These are phyloP conservation scores for Penicillium sp. DNA, from an alignment of 2,329 filamentous ascomycete species.

Conservation along the genomic window DNA sequence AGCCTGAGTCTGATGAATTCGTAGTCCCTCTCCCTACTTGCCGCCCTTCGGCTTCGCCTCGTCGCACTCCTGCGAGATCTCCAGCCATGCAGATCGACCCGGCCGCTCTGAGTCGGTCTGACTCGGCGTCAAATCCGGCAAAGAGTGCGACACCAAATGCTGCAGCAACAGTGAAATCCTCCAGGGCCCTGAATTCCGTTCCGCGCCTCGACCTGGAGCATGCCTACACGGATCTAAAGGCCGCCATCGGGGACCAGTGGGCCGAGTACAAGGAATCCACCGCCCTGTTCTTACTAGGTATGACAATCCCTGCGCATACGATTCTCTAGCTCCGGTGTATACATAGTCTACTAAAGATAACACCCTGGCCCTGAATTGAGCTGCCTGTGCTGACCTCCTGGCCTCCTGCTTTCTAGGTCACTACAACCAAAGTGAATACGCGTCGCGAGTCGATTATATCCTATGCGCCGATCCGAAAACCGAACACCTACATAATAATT, in stretches of 20 bases:
- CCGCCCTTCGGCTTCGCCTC: slow-evolving; percentile 43
- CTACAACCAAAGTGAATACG: slow-evolving; percentile 62
- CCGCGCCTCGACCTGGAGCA: slow-evolving; percentile 64
- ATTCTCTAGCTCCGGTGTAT: background rate
- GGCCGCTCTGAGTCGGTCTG: slow-evolving; percentile 44
- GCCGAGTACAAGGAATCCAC: slow-evolving; percentile 60
- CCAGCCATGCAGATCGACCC: slow-evolving; percentile 48
- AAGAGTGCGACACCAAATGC: slow-evolving; percentile 32
- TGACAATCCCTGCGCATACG: slow-evolving; percentile 6
- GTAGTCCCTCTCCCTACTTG: slow-evolving; percentile 31
- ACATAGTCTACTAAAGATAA: background rate
- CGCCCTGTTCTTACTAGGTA: slow-evolving; percentile 59
- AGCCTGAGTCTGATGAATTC: slow-evolving; percentile 38
- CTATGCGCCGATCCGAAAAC: slow-evolving; percentile 53
- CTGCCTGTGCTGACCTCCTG: slow-evolving; percentile 17
- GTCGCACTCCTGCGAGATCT: slow-evolving; percentile 34
- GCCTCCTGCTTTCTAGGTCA: slow-evolving; percentile 44
- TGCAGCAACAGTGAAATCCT: slow-evolving; percentile 46
- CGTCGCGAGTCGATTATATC: slow-evolving; percentile 56
- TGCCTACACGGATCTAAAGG: slow-evolving; percentile 62
- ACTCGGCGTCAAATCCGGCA: slow-evolving; percentile 37
- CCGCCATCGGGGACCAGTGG: slow-evolving; percentile 61
- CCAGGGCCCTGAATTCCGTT: slow-evolving; percentile 53
- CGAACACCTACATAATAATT: slow-evolving; percentile 63
- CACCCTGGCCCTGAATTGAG: slow-evolving; percentile 2